A percentile compares a stretch with the other conserved stretches of the same genome.
Conservation (phyloP, 1,284 basidiomycete genomes). For the Apiotrichum sp. region DNA sequence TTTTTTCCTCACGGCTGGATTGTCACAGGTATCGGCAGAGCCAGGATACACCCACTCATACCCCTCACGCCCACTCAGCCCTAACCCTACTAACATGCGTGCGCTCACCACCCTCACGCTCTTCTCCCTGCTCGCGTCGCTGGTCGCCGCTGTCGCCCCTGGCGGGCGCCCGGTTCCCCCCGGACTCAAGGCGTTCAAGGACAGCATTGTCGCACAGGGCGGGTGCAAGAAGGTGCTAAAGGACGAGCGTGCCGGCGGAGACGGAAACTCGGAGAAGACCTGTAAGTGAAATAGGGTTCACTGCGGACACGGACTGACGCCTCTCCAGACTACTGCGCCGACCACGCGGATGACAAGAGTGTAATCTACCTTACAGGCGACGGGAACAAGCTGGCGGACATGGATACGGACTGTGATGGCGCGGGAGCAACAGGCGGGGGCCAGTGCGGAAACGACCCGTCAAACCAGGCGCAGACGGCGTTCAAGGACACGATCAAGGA, state of each 20-base stretch:
- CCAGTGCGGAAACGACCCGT: not conserved
- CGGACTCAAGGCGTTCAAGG: not conserved
- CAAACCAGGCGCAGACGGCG: not conserved
- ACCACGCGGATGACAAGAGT: not conserved
- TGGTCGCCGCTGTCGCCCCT: not conserved
- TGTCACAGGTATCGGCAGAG: no score
- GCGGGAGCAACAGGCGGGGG: not conserved
- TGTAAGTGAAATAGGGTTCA: no score
- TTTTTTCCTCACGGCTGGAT: no score
- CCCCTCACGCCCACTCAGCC: no score
- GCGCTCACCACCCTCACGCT: not conserved
- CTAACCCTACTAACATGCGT: no score
- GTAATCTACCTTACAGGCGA: not conserved
- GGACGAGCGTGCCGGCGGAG: not conserved
- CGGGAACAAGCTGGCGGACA: not conserved
- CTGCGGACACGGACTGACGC: not conserved
- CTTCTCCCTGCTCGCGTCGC: not conserved
- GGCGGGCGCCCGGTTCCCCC: not conserved
- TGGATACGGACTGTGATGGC: constrained; percentile 2
- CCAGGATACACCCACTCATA: no score
- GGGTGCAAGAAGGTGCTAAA: not conserved
- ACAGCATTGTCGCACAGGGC: not conserved
- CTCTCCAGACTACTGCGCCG: not conserved
- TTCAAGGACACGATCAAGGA: not conserved
- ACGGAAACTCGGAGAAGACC: not conserved